These are phyloP conservation scores for Trichoderma reesei DNA, from an alignment of 495 filamentous ascomycete genomes.

Conservation along the genomic window DNA sequence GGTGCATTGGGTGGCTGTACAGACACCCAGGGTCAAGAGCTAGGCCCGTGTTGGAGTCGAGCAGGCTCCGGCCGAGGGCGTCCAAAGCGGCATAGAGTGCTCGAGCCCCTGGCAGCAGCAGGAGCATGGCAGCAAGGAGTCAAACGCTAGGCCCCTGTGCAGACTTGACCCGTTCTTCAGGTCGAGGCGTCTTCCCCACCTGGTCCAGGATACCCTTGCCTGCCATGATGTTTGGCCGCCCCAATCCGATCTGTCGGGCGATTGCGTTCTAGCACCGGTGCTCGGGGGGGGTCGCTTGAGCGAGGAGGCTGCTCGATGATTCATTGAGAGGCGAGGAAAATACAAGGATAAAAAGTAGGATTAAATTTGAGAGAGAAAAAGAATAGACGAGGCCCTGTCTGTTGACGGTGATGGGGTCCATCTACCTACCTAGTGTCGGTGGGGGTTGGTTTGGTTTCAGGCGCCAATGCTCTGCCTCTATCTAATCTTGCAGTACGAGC, in stretches of 20 bases:
- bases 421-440: neutral
- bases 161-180: constrained; percentile 4
- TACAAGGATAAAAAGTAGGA: neutral
- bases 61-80: neutral
- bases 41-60: neutral
- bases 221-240: constrained; percentile 7
- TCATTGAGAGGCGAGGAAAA: neutral
- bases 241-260: constrained; percentile 6
- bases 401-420: too few species aligned
- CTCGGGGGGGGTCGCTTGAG: neutral
- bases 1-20: constrained; percentile 1
- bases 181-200: constrained; percentile 2
- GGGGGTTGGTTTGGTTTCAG: constrained; percentile 4
- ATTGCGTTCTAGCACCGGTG: constrained; percentile 8
- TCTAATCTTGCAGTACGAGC: too few species aligned
- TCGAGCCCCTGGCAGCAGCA: neutral
- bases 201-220: neutral
- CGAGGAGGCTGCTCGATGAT: neutral
- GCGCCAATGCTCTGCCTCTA: neutral
- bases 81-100: neutral
- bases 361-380: neutral
- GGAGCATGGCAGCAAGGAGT: constrained; percentile 6
- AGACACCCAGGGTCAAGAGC: neutral
- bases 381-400: neutral
- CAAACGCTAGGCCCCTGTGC: constrained; percentile 3